These are phyloP conservation scores for Nakaseomyces delphensis DNA, from an alignment of 1,139 yeast species.

Conservation along the genomic window DNA sequence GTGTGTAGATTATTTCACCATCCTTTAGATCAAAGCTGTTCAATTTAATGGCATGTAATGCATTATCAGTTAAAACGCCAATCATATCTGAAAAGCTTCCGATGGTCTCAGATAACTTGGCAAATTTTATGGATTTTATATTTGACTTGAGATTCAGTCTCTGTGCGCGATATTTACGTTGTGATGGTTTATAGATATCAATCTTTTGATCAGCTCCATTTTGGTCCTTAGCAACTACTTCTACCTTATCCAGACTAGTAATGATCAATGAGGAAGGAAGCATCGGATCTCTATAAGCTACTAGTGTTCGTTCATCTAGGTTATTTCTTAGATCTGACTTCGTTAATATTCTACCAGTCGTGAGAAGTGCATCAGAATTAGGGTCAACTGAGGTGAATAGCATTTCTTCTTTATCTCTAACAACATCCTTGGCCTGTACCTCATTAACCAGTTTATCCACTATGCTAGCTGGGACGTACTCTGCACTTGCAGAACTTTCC, in stretches of 20 bases:
- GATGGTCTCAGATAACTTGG: conserved; percentile 17
- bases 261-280: neutral
- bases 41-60: conserved; percentile 20
- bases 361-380: neutral
- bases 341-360: conserved; percentile 3
- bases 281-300: neutral
- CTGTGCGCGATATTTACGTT: conserved; percentile 6
- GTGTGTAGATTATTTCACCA: conserved; percentile 11
- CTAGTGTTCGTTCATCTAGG: neutral
- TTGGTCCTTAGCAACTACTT: neutral
- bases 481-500: neutral
- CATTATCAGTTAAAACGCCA: conserved; percentile 24
- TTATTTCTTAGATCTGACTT: conserved; percentile 5
- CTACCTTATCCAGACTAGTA: neutral
- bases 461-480: neutral
- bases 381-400: conserved; percentile 1
- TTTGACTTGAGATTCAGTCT: conserved; percentile 18
- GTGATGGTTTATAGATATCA: neutral
- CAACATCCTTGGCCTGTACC: neutral
- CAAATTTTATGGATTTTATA: conserved; percentile 24
- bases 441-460: neutral
- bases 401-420: neutral
- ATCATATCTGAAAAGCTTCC: conserved; percentile 22
- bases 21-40: conserved; percentile 14
- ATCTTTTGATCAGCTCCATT: neutral